Evolutionary conservation across 2,329 filamentous ascomycete genomes (phyloP).

Genomic region (Nectriaceae sp.): DNA sequence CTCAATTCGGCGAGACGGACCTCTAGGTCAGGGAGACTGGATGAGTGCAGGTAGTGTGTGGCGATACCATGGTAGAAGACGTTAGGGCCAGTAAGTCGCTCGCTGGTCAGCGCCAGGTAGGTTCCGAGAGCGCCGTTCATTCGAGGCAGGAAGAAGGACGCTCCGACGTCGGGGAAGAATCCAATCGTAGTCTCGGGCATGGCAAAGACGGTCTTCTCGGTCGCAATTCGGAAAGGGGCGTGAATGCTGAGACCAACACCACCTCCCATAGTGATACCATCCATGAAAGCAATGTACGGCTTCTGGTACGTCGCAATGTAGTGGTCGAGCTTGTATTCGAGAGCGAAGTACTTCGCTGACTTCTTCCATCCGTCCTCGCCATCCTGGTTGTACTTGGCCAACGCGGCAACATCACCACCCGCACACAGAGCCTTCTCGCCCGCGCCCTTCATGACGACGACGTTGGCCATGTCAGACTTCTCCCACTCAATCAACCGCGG

Average conservation of each 20-base stretch:
- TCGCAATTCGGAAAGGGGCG: conserved; percentile 94
- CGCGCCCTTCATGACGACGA: conserved; percentile 88
- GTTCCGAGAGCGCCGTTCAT: conserved; percentile 86
- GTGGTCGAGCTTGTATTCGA: conserved; percentile 97
- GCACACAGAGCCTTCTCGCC: conserved; percentile 88
- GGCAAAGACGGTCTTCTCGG: conserved; percentile 91
- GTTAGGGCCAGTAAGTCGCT: conserved; percentile 78
- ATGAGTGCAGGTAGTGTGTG: conserved; percentile 95
- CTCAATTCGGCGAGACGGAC: conserved; percentile 83
- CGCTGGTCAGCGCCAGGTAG: conserved; percentile 90
- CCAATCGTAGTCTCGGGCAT: conserved; percentile 99
- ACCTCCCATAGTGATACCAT: conserved; percentile 97
- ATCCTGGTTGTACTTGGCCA: conserved; percentile 72
- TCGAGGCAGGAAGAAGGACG: conserved; percentile 90
- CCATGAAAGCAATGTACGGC: conserved; percentile 94
- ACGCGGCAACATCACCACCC: conserved; percentile 82
- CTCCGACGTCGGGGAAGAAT: conserved; percentile 98
- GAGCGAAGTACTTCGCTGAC: conserved; percentile 83
- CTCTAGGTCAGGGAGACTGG: conserved; percentile 78
- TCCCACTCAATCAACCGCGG: conserved; percentile 90
- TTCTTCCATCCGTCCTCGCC: conserved; percentile 69
- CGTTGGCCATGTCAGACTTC: conserved; percentile 91
- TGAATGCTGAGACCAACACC: conserved; percentile 94
- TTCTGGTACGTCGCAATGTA: conserved; percentile 91
- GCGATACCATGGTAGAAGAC: conserved; percentile 90